Base-by-base conservation (phyloP, 2,329 filamentous ascomycete species). In the Nigrograna mackinnonii region DNA sequence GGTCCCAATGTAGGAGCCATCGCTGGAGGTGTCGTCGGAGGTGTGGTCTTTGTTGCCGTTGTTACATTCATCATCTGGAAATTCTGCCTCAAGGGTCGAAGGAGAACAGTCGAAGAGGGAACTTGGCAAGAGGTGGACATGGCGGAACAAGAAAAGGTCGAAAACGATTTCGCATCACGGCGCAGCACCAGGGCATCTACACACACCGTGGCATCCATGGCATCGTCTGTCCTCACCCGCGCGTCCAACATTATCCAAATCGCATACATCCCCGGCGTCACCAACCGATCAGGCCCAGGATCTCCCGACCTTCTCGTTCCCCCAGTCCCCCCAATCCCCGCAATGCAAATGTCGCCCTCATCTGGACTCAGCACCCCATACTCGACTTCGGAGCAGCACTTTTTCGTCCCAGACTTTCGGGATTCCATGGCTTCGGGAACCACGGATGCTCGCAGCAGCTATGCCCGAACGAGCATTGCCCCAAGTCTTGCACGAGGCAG, bases 201-300 rank as follows among this genome's bases (percentile, higher is more conserved):
- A 33, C 84, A 94, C 65, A 89, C 89, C n/a, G 86, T 92, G 41
- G 82, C 87, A 60, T 97, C 92, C 11, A 90, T 99, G 64, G 94
- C 94, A 13, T 96, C 91, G 7, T 97, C 92, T 19, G 91, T 97
- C 45, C 81, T 96, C 47, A 97, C 94, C 14, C 85, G 94, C 49
- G 94, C 94, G 36, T 97, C 94, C 61, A 99, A 99, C 75, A 92
- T 99, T 66, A 99, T 99, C 60, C 94, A 97, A 72, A 99, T 99
- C 70, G 94, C 94, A 42, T 99, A 97, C 69, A 97, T 99, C 54
- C 94, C 94, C 12, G 94, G 94, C 46, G 91, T 97, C 59, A 96
- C 90, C 47, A 96, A 96, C 72, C 83, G 92, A 54, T 91, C 91
- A 11, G 85, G 86, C 6, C 87, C 89, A 4, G 85, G 87, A n/a